These are phyloP conservation scores for Phyllosticta citrichinensis DNA, from an alignment of 2,329 filamentous ascomycete species.

Conservation along the genomic window DNA sequence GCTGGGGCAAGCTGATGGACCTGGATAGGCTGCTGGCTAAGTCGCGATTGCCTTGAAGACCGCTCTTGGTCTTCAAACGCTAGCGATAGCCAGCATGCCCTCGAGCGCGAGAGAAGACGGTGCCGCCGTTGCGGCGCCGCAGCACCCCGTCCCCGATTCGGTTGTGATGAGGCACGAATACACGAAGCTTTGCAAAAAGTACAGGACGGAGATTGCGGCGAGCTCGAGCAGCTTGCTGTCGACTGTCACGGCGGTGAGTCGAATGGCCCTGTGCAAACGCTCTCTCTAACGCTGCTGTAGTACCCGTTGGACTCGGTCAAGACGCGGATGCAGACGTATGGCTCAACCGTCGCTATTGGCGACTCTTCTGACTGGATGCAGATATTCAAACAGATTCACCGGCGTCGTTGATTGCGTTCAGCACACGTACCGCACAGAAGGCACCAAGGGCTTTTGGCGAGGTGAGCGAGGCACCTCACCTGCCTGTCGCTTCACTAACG, in stretches of 20 bases:
- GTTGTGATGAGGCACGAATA: slow-evolving; percentile 5
- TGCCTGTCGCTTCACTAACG: slow-evolving; percentile 10
- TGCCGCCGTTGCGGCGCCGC: slow-evolving; percentile 16
- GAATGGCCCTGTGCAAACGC: background rate
- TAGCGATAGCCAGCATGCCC: slow-evolving; percentile 37
- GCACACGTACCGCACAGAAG: slow-evolving; percentile 56
- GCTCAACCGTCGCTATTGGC: background rate
- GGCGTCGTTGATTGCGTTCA: slow-evolving; percentile 65
- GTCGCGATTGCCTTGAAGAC: slow-evolving; percentile 54
- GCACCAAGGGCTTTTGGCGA: slow-evolving; percentile 41
- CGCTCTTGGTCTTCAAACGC: slow-evolving; percentile 40
- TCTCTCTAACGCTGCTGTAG: slow-evolving; percentile 18
- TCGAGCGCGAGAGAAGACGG: slow-evolving; percentile 31
- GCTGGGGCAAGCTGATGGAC: slow-evolving; percentile 42
- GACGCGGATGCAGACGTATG: slow-evolving; percentile 70
- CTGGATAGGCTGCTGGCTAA: slow-evolving; percentile 39
- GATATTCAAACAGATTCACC: slow-evolving; percentile 53
- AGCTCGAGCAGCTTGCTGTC: slow-evolving; percentile 68
- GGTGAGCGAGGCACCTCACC: slow-evolving; percentile 33
- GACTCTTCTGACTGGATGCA: background rate
- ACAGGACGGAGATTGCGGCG: slow-evolving; percentile 71
- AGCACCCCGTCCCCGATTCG: slow-evolving; percentile 2
- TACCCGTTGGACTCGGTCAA: slow-evolving; percentile 86
- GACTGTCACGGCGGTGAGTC: slow-evolving; percentile 57
- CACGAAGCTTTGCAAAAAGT: slow-evolving; percentile 57